Base-by-base conservation (phyloP, 2,329 filamentous ascomycete species). In the Dendryphion nanum region DNA sequence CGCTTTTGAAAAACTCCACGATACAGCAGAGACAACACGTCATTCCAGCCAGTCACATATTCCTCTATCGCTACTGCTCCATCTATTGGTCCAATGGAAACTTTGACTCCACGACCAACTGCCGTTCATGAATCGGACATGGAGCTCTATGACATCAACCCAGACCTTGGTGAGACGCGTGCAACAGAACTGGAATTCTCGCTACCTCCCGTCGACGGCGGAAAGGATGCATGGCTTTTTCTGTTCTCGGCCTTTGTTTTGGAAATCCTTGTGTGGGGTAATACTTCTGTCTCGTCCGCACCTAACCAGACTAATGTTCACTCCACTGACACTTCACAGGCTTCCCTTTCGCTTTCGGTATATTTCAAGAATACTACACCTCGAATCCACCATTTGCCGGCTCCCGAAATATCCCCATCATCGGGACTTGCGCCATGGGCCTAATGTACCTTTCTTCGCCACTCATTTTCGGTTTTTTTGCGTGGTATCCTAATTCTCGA, bases 351-450 rank as follows among this genome's bases (percentile, higher is more conserved):
- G 44, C 59, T 37, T 66, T 70, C 31, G 68, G 67, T 17, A 59
- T 70, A 1, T 69, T 72, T 16, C 64, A 73, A 38, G 56, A 67
- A 10, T 74, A 73, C 55, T 73, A 73, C 44, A 51, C 31, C 21
- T 48, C 47, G 10, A 54, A 59, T 32, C 49, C 52, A 3, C 51
- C 56, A 7, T 64, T 64, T 30, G 48, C 47, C 6, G 60, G 58
- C 12, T 55, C 59, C 7, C 44, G 42, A 30, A 64, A 60, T 30
- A 53, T 63, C 19, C 52, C 61, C 19, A 69, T 80, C 12, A 79
- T 87, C 37, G 83, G 83, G 1, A 86, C 81, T 2, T 79, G 75
- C 38, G 72, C 80, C 3, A 77, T 77, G 77, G 73, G 71, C 2
- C 56, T 73, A 14, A 65, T 73, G 45, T 75, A 73, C 49, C 54